Evolutionary conservation across 163 green algal genomes (phyloP).

Genomic region (Chlorella variabilis): DNA sequence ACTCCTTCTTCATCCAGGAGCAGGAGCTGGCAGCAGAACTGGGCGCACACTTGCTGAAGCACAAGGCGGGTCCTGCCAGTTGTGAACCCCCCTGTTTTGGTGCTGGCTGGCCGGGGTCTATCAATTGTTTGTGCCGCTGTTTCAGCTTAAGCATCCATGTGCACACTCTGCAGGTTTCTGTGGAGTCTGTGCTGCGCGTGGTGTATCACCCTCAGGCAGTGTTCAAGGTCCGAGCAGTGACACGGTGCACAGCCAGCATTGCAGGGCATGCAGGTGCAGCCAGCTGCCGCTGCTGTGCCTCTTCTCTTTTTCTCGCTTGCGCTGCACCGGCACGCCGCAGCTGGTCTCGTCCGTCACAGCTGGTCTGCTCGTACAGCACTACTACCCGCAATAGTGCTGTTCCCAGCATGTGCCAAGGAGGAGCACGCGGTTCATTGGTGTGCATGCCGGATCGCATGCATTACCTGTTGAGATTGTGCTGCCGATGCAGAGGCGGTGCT

Average conservation of each 20-base stretch:
- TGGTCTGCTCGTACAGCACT: no score
- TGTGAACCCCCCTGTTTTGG: no score
- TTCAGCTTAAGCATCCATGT: background rate
- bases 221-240: conserved; percentile 93
- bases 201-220: conserved; percentile 88
- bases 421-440: no score
- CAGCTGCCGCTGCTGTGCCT: background rate
- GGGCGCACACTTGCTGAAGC: conserved; percentile 73
- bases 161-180: conserved; percentile 62
- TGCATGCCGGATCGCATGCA: no score
- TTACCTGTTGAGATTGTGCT: background rate
- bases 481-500: conserved; percentile 80
- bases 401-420: no score
- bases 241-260: conserved; percentile 92
- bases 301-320: background rate
- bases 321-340: background rate
- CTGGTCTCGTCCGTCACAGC: no score
- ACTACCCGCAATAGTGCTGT: no score
- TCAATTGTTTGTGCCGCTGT: background rate
- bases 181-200: conserved; percentile 88
- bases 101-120: background rate
- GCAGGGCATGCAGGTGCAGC: conserved; percentile 79
- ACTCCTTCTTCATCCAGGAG: conserved; percentile 92
- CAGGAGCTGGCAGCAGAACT: conserved; percentile 78
- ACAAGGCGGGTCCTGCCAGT: conserved; percentile 44